Evolutionary conservation across 2,329 filamentous ascomycete species (phyloP).

Genomic region (Tolypocladium album): DNA sequence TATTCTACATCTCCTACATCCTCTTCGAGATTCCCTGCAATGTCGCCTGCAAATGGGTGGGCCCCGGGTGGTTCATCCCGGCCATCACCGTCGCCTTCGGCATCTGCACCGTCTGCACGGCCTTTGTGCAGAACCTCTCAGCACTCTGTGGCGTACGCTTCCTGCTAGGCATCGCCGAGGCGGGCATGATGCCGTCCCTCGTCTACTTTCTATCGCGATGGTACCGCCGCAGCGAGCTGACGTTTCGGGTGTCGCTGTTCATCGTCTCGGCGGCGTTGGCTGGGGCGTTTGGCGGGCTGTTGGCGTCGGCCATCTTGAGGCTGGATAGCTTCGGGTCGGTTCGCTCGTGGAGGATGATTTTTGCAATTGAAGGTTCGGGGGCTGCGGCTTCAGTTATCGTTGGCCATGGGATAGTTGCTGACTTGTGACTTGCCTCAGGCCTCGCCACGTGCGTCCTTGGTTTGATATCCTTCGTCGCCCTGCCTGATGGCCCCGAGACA

Average conservation of each 20-base stretch:
- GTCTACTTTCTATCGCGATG: slow-evolving; percentile 55
- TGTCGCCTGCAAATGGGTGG: slow-evolving; percentile 51
- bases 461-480: slow-evolving; percentile 46
- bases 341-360: slow-evolving; percentile 58
- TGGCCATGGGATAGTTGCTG: neutral
- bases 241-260: slow-evolving; percentile 52
- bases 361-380: slow-evolving; percentile 43
- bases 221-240: slow-evolving; percentile 52
- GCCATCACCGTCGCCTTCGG: slow-evolving; percentile 46
- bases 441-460: slow-evolving; percentile 44
- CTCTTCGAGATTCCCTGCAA: slow-evolving; percentile 54
- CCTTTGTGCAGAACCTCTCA: slow-evolving; percentile 42
- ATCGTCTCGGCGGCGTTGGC: slow-evolving; percentile 56
- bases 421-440: slow-evolving; percentile 22
- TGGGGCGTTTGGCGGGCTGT: slow-evolving; percentile 56
- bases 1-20: slow-evolving; percentile 57
- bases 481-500: slow-evolving; percentile 56
- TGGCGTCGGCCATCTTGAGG: slow-evolving; percentile 50
- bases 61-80: slow-evolving; percentile 56
- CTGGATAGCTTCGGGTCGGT: slow-evolving; percentile 46
- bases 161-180: slow-evolving; percentile 49
- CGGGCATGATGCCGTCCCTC: slow-evolving; percentile 54
- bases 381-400: neutral
- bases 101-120: slow-evolving; percentile 47
- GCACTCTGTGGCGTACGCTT: slow-evolving; percentile 45